Conservation (phyloP, 352 stramenopile genomes). For the Globisporangium echinulatum region DNA sequence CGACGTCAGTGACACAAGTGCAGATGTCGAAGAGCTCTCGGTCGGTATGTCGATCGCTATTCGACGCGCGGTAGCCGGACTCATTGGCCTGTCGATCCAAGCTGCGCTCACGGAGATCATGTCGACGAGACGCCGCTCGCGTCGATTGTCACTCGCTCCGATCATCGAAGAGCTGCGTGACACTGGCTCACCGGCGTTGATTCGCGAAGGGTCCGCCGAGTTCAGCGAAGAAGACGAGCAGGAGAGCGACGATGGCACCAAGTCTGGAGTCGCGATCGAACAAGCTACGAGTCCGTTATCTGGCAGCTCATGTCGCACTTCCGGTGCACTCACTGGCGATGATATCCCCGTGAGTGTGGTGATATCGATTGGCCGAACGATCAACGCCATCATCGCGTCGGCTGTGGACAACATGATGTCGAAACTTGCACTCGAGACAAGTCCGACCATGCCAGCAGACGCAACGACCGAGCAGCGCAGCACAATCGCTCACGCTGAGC, state of each 20-base stretch:
- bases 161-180: conserved; percentile 17
- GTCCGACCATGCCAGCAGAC: not conserved
- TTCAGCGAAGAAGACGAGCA: not conserved
- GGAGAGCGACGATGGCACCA: not conserved
- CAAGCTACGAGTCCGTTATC: not conserved
- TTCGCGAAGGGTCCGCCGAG: conserved; percentile 2
- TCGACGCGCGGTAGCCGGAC: conserved; percentile 23
- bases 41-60: conserved; percentile 35
- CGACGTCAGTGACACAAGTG: not conserved
- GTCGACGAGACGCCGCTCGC: conserved; percentile 15
- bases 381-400: conserved; percentile 24
- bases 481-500: too few relatives aligned
- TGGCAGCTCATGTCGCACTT: too few relatives aligned
- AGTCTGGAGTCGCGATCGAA: not conserved
- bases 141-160: conserved; percentile 5
- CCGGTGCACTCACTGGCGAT: conserved; percentile 1
- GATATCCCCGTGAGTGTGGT: conserved; percentile 19
- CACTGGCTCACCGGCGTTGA: not conserved
- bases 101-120: conserved; percentile 24
- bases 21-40: conserved; percentile 14
- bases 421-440: conserved; percentile 5
- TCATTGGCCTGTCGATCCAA: conserved; percentile 43
- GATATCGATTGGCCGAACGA: conserved; percentile 22
- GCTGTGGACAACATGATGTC: conserved; percentile 20
- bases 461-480: too few relatives aligned